Conservation (phyloP, 73 alveolate genomes). For the Paramecium primaurelia region DNA sequence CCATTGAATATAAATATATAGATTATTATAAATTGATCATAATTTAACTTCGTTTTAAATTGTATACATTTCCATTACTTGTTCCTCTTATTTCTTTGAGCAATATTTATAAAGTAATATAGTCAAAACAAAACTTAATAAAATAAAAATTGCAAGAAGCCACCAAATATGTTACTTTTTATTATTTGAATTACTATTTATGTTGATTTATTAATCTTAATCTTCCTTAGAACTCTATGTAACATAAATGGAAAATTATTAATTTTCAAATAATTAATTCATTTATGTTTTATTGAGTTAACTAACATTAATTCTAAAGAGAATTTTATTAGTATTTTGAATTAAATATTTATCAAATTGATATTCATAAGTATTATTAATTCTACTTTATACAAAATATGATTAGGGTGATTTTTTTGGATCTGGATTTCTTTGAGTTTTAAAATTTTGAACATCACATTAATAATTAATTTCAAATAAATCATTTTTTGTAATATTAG, state of each 20-base stretch:
- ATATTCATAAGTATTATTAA: neutral
- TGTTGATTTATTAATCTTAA: neutral
- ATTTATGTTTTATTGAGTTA: neutral
- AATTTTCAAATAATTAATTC: neutral
- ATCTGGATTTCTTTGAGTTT: constrained; percentile 65
- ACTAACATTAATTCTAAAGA: neutral
- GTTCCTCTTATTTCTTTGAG: neutral
- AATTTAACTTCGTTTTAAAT: neutral
- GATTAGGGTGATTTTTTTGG: constrained; percentile 70
- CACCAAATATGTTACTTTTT: neutral
- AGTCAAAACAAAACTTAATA: neutral
- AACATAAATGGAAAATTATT: neutral
- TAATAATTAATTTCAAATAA: constrained; percentile 44
- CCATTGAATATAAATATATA: neutral
- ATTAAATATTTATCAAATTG: neutral
- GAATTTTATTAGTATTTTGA: neutral
- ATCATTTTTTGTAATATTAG: constrained; percentile 41
- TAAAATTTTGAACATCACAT: constrained; percentile 60
- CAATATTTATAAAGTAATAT: neutral
- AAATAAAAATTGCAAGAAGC: neutral
- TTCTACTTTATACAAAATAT: constrained; percentile 66
- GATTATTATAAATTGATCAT: neutral
- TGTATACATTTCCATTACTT: neutral
- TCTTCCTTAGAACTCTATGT: neutral
- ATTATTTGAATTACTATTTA: neutral